phyloP scores from a whole-genome alignment of 2,329 filamentous ascomycete genomes.

The Akanthomyces lecanii region DNA sequence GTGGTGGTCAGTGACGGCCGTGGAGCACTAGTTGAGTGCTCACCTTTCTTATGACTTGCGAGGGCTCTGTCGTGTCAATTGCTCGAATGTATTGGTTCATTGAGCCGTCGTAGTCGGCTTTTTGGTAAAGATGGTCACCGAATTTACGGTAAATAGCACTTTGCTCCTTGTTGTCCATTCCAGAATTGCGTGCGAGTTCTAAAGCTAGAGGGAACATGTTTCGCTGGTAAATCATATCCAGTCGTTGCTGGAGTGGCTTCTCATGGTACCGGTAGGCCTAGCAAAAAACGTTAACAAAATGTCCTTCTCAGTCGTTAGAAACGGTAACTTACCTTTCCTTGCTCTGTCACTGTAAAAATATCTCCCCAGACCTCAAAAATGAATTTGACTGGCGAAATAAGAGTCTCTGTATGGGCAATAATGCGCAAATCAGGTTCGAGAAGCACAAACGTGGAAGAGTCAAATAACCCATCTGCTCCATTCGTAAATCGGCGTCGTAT shows the following conservation, averaged over 20 bases:
- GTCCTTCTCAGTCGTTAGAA: background rate
- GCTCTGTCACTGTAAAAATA: constrained; percentile 81
- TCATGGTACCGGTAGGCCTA: constrained; percentile 86
- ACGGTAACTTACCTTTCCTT: constrained; percentile 69
- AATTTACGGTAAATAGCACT: constrained; percentile 91
- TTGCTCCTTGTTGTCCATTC: constrained; percentile 74
- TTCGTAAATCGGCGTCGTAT: constrained; percentile 70
- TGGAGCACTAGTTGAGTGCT: background rate
- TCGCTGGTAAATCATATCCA: constrained; percentile 90
- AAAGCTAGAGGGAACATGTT: constrained; percentile 91
- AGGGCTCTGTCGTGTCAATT: constrained; percentile 93
- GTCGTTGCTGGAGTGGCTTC: constrained; percentile 81
- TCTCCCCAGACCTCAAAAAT: constrained; percentile 88
- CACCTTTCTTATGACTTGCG: constrained; percentile 90
- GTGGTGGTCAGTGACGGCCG: constrained; percentile 24
- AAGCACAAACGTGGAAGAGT: constrained; percentile 81
- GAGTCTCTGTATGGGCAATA: constrained; percentile 80
- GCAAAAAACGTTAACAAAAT: background rate
- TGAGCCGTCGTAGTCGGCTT: constrained; percentile 93
- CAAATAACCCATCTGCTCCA: constrained; percentile 73
- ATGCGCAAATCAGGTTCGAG: constrained; percentile 90
- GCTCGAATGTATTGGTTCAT: constrained; percentile 98
- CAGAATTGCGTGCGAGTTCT: constrained; percentile 84
- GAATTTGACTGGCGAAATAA: constrained; percentile 73
- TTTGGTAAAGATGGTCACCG: constrained; percentile 90